phyloP scores from a whole-genome alignment of 352 stramenopile species.

The Globisporangium acanthophoron region DNA sequence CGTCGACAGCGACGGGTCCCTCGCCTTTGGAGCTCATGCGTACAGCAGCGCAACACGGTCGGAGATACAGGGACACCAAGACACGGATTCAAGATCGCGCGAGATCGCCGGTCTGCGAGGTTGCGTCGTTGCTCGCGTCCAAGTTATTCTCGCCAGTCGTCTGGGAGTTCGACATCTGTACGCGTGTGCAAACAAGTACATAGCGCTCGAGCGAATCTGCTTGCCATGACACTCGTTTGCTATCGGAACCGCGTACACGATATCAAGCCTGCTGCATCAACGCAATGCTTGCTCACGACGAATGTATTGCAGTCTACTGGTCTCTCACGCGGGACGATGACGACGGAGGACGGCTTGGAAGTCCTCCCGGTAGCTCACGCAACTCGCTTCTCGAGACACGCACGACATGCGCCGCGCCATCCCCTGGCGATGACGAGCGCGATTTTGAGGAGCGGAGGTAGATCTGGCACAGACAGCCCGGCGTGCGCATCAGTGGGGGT shows the following conservation, averaged over 20 bases:
- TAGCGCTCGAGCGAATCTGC: no score
- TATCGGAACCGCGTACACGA: neutral
- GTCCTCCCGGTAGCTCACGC: constrained; percentile 34
- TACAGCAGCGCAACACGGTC: no score
- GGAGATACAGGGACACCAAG: no score
- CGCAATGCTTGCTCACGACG: neutral
- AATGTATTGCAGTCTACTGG: neutral
- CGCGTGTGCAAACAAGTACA: no score
- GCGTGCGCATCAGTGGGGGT: neutral
- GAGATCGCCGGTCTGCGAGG: no score
- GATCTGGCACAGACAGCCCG: constrained; percentile 15
- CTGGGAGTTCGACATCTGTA: no score
- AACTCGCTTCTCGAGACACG: constrained; percentile 65
- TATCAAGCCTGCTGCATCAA: neutral
- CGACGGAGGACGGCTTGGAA: neutral
- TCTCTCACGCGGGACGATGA: neutral
- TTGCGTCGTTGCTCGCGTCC: no score
- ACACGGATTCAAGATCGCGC: no score
- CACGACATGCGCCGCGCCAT: constrained; percentile 33
- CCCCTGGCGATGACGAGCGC: constrained; percentile 20
- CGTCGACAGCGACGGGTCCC: no score
- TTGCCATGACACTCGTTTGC: no score
- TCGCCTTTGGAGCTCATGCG: no score
- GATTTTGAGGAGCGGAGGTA: constrained; percentile 53
- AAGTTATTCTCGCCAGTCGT: no score